Conservation (phyloP, 2,329 filamentous ascomycete species). For the Beauveria caledonica region DNA sequence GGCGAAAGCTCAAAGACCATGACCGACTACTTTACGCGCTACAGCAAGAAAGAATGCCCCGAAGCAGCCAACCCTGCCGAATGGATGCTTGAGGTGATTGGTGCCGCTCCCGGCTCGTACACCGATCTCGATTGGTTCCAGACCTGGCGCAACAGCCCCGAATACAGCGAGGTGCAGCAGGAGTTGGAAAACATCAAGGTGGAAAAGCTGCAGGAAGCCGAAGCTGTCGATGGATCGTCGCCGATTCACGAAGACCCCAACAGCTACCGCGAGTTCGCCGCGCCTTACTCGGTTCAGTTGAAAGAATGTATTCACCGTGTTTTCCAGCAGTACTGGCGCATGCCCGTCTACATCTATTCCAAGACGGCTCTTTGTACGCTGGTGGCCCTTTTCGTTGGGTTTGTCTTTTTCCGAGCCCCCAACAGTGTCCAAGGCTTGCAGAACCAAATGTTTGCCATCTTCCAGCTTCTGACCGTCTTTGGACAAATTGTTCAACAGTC, state of each 20-base stretch:
- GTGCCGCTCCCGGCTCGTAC: slow-evolving; percentile 54
- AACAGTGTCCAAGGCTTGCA: slow-evolving; percentile 70
- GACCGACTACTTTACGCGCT: slow-evolving; percentile 67
- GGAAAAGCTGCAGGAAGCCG: slow-evolving; percentile 28
- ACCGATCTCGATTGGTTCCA: slow-evolving; percentile 59
- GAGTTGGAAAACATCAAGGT: slow-evolving; percentile 51
- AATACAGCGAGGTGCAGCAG: slow-evolving; percentile 45
- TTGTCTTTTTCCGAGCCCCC: slow-evolving; percentile 66
- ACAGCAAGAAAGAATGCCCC: slow-evolving; percentile 59
- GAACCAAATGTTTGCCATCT: slow-evolving; percentile 81
- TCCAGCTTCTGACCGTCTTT: slow-evolving; percentile 77
- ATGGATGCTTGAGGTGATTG: slow-evolving; percentile 62
- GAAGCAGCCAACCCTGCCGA: slow-evolving; percentile 70
- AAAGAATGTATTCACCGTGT: slow-evolving; percentile 62
- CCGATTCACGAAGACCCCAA: slow-evolving; percentile 28
- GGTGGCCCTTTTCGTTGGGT: slow-evolving; percentile 68
- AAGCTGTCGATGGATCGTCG: slow-evolving; percentile 16
- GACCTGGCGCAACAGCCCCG: slow-evolving; percentile 51
- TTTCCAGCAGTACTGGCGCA: slow-evolving; percentile 90
- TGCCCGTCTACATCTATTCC: slow-evolving; percentile 80
- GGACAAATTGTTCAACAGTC: slow-evolving; percentile 70
- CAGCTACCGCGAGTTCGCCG: slow-evolving; percentile 69
- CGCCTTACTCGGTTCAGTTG: slow-evolving; percentile 62
- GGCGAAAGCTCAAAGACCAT: slow-evolving; percentile 61
- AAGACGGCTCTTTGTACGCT: slow-evolving; percentile 62